Percentiles rank a stretch among this genome's conserved stretches.
Evolutionary conservation across 441 rosid species (phyloP).

Genomic region (Erysimum pusillum): DNA sequence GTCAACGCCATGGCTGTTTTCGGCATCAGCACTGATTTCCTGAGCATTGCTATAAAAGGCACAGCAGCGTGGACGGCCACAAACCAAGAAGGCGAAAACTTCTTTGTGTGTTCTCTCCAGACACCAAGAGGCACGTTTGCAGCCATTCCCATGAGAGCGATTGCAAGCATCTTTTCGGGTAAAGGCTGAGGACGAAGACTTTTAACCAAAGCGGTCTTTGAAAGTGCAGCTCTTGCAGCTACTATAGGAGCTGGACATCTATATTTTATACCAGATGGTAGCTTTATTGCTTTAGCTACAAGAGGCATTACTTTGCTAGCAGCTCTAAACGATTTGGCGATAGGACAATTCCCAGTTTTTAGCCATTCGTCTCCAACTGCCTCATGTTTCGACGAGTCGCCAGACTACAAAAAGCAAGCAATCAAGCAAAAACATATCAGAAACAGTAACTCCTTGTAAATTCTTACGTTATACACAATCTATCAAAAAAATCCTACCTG

Average conservation of each 20-base stretch:
- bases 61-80: conserved; percentile 90
- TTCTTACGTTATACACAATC: not conserved
- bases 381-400: conserved; percentile 65
- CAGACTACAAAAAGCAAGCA: conserved; percentile 51
- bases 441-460: not conserved
- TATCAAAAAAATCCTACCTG: conserved; percentile 38
- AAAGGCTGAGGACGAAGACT: conserved; percentile 81
- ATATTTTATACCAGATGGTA: conserved; percentile 67
- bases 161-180: conserved; percentile 79
- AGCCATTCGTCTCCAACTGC: conserved; percentile 80
- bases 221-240: conserved; percentile 86
- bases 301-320: conserved; percentile 75
- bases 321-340: conserved; percentile 85
- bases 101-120: conserved; percentile 85
- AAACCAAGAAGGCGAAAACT: conserved; percentile 87
- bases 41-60: conserved; percentile 86
- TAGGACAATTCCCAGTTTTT: conserved; percentile 80
- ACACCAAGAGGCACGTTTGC: conserved; percentile 78
- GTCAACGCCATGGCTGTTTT: conserved; percentile 90
- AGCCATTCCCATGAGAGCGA: conserved; percentile 86
- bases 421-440: not conserved
- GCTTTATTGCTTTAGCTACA: conserved; percentile 70
- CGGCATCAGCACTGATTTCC: conserved; percentile 85
- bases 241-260: conserved; percentile 83
- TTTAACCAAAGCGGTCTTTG: conserved; percentile 71